Evolutionary conservation across 495 filamentous ascomycete species (phyloP).

Genomic region (Xylaria bambusicola): DNA sequence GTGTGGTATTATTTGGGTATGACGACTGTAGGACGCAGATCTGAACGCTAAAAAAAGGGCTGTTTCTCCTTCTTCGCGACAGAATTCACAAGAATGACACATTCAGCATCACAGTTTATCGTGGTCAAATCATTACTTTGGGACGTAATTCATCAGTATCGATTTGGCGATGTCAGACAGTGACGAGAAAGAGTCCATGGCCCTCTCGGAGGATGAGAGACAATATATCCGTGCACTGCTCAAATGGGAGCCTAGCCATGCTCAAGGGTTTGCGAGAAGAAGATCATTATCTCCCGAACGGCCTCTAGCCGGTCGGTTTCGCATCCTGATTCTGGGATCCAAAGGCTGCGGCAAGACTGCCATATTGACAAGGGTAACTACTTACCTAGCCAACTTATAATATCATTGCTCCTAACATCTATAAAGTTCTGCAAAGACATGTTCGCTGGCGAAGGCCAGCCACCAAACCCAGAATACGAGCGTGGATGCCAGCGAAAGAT

Average conservation of each 20-base stretch:
- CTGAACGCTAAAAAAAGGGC: not conserved
- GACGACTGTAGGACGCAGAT: constrained; percentile 2
- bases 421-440: constrained; percentile 36
- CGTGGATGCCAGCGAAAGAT: constrained; percentile 37
- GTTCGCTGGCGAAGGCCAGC: constrained; percentile 24
- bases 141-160: not conserved
- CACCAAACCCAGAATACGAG: constrained; percentile 32
- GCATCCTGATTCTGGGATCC: constrained; percentile 43
- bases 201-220: constrained; percentile 44
- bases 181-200: constrained; percentile 26
- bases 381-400: not conserved
- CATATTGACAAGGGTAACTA: constrained; percentile 40
- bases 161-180: constrained; percentile 3
- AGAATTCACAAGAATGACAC: not conserved
- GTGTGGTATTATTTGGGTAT: not conserved
- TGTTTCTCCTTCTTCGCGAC: not conserved
- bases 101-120: not conserved
- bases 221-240: constrained; percentile 46
- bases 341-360: constrained; percentile 47
- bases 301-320: constrained; percentile 38
- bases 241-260: constrained; percentile 38
- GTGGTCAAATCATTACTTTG: not conserved
- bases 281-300: constrained; percentile 15
- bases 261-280: constrained; percentile 13
- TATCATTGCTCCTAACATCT: not conserved